Conservation (phyloP, 805 yeast species). For the Yarrowia hollandica region DNA sequence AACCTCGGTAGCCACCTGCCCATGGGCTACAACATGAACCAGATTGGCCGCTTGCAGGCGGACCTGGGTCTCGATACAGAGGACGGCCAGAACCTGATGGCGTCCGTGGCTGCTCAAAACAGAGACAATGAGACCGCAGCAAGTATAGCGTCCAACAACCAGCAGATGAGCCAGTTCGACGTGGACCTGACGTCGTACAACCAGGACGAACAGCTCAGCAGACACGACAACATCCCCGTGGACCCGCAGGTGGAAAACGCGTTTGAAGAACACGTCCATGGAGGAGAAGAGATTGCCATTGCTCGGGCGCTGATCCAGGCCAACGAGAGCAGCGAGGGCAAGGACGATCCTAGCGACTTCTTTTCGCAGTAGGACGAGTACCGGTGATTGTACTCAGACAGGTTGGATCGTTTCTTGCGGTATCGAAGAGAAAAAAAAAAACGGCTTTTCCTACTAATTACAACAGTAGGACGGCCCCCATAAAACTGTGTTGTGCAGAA, state of each 20-base stretch:
- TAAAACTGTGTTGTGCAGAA: conserved; percentile 7
- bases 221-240: conserved; percentile 48
- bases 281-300: conserved; percentile 60
- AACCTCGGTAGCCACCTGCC: conserved; percentile 14
- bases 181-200: conserved; percentile 30
- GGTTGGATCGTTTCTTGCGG: too few relatives aligned
- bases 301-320: conserved; percentile 68
- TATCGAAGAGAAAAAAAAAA: too few relatives aligned
- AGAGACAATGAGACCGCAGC: not conserved
- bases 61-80: conserved; percentile 46
- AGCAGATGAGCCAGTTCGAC: conserved; percentile 21
- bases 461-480: too few relatives aligned
- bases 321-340: conserved; percentile 42
- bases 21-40: conserved; percentile 15
- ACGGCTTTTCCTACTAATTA: too few relatives aligned
- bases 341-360: conserved; percentile 26
- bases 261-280: conserved; percentile 45
- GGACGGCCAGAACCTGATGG: conserved; percentile 51
- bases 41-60: conserved; percentile 29
- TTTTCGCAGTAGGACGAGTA: not conserved
- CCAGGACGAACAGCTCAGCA: conserved; percentile 31
- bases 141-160: conserved; percentile 39
- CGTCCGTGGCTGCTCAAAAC: conserved; percentile 54
- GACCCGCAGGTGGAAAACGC: conserved; percentile 58
- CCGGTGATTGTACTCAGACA: too few relatives aligned